Percentiles rank a stretch among this genome's conserved stretches.
Conservation (phyloP, 495 filamentous ascomycete genomes). For the Durotheca rogersii region DNA sequence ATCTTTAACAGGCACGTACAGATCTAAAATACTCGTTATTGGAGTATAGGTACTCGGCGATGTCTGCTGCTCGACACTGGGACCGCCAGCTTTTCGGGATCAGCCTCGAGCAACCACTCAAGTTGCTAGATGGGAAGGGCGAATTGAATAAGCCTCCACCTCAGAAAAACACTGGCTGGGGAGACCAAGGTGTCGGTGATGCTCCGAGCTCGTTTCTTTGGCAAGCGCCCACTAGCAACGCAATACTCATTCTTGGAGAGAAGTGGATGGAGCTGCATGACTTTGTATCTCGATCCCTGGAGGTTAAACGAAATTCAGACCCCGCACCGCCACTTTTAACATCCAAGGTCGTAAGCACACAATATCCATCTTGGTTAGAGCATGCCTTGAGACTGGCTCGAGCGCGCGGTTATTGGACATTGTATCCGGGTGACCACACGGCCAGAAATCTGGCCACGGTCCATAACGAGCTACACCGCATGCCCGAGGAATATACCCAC, state of each 20-base stretch:
- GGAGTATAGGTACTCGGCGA: conserved; percentile 68
- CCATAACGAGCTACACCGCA: conserved; percentile 69
- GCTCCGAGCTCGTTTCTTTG: conserved; percentile 65
- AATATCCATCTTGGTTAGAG: conserved; percentile 76
- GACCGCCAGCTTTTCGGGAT: conserved; percentile 65
- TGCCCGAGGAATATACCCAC: conserved; percentile 65
- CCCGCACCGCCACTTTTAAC: conserved; percentile 37
- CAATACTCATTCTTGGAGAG: conserved; percentile 75
- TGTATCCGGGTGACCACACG: conserved; percentile 65
- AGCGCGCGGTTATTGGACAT: conserved; percentile 67
- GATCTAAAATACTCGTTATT: conserved; percentile 69
- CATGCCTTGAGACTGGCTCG: conserved; percentile 71
- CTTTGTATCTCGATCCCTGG: conserved; percentile 62
- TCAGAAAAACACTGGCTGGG: conserved; percentile 24
- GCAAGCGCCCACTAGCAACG: conserved; percentile 79
- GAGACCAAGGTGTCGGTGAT: conserved; percentile 27
- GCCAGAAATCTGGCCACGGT: conserved; percentile 59
- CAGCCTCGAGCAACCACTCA: conserved; percentile 70
- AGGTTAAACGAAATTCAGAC: conserved; percentile 38
- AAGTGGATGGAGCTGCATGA: conserved; percentile 81
- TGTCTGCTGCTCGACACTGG: conserved; percentile 43
- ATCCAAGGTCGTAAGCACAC: conserved; percentile 56
- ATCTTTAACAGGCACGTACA: conserved; percentile 8
- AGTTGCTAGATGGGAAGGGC: conserved; percentile 55
- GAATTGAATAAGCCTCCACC: conserved; percentile 54